Evolutionary conservation across 116 monocot species (phyloP).

Genomic region (Phalaenopsis hybrid): DNA sequence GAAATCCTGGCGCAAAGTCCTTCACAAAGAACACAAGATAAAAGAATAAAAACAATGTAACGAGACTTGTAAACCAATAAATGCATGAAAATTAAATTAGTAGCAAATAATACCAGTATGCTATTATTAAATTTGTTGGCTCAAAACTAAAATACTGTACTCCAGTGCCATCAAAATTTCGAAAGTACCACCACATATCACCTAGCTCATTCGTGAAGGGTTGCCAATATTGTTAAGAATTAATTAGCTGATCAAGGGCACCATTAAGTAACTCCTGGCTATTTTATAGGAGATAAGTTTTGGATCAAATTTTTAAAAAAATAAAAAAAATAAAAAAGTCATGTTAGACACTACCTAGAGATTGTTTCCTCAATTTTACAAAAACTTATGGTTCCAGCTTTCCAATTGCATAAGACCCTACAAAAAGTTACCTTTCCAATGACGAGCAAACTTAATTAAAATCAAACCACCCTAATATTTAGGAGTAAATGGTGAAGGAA

Average conservation of each 20-base stretch:
- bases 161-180: not conserved
- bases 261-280: not conserved
- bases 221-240: not conserved
- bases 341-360: too few species aligned
- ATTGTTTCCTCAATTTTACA: too few species aligned
- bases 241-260: not conserved
- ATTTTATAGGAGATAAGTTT: too few species aligned
- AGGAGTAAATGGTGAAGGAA: too few species aligned
- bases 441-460: too few species aligned
- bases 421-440: too few species aligned
- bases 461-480: too few species aligned
- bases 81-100: not conserved
- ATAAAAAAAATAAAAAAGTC: too few species aligned
- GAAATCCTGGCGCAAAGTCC: conserved; percentile 87
- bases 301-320: too few species aligned
- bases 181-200: not conserved
- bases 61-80: not conserved
- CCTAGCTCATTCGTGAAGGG: not conserved
- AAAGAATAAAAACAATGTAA: conserved; percentile 6
- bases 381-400: too few species aligned
- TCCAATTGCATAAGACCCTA: too few species aligned
- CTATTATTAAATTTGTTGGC: not conserved
- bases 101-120: not conserved
- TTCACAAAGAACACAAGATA: conserved; percentile 18
- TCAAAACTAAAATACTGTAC: not conserved